phyloP scores from a whole-genome alignment of 2,329 filamentous ascomycete genomes.

The Trichophyton rubrum region DNA sequence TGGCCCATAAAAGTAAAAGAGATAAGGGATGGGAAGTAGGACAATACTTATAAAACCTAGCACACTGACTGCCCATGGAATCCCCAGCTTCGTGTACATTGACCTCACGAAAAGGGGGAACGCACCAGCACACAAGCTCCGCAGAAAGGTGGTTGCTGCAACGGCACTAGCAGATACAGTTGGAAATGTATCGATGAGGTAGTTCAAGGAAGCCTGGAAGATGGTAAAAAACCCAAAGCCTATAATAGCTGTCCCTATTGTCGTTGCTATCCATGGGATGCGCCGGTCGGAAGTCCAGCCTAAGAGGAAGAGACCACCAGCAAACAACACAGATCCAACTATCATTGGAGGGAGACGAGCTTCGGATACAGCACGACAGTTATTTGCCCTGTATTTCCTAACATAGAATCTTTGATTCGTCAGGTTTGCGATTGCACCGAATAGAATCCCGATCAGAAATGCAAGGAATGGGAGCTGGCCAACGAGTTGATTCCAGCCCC shows the following conservation, averaged over 20 bases:
- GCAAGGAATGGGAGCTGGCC: conserved; percentile 34
- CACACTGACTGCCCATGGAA: conserved; percentile 24
- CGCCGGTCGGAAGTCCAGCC: too few relatives aligned
- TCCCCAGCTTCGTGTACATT: conserved; percentile 29
- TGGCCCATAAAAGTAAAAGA: too few relatives aligned
- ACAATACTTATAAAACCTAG: too few relatives aligned
- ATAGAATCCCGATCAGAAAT: conserved; percentile 25
- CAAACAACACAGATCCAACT: too few relatives aligned
- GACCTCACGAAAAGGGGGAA: conserved; percentile 27
- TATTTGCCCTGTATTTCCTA: too few relatives aligned
- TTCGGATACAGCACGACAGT: too few relatives aligned
- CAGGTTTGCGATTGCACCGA: too few relatives aligned
- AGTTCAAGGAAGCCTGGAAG: conserved; percentile 16
- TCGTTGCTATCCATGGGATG: too few relatives aligned
- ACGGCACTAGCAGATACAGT: conserved; percentile 30
- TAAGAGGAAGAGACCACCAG: too few relatives aligned
- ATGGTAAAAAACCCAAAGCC: conserved; percentile 18
- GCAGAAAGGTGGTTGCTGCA: conserved; percentile 25
- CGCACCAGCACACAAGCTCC: neutral
- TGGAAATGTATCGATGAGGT: conserved; percentile 21
- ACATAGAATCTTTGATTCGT: too few relatives aligned
- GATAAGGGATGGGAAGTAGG: neutral
- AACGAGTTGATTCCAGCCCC: conserved; percentile 18
- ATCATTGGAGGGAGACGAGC: too few relatives aligned
- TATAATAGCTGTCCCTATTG: too few relatives aligned